Percentiles rank a stretch among this genome's conserved stretches.
phyloP scores from a whole-genome alignment of 441 rosid genomes.

The Manihot esculenta region DNA sequence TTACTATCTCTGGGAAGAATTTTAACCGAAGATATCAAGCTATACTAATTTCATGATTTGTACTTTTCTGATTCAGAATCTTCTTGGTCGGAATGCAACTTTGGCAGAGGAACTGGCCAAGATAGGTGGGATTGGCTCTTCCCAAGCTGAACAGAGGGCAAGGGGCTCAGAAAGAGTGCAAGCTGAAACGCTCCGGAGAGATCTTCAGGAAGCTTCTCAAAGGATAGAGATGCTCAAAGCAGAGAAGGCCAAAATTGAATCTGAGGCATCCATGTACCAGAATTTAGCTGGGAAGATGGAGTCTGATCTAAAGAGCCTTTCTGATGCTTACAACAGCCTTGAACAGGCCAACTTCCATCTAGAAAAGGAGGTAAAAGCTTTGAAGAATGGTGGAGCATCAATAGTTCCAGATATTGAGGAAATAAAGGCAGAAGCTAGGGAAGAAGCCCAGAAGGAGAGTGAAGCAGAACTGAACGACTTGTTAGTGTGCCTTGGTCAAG shows the following conservation, averaged over 20 bases:
- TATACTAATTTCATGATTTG: slow-evolving; percentile 14
- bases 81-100: slow-evolving; percentile 80
- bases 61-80: slow-evolving; percentile 43
- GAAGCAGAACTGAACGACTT: slow-evolving; percentile 91
- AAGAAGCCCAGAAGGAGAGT: slow-evolving; percentile 95
- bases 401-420: slow-evolving; percentile 56
- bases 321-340: slow-evolving; percentile 88
- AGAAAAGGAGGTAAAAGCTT: slow-evolving; percentile 68
- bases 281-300: slow-evolving; percentile 76
- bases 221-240: slow-evolving; percentile 66
- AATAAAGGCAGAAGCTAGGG: slow-evolving; percentile 76
- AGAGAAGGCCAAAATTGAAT: slow-evolving; percentile 67
- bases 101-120: slow-evolving; percentile 87
- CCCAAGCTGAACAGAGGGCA: slow-evolving; percentile 54
- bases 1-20: not conserved
- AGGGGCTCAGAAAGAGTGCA: slow-evolving; percentile 69
- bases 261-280: slow-evolving; percentile 65
- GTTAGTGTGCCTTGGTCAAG: slow-evolving; percentile 97
- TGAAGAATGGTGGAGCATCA: slow-evolving; percentile 58
- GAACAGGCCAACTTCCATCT: slow-evolving; percentile 79
- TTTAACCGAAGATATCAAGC: not conserved
- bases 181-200: slow-evolving; percentile 66
- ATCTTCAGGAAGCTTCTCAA: slow-evolving; percentile 80
- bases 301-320: slow-evolving; percentile 79
- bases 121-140: slow-evolving; percentile 54